A percentile compares a stretch with the other conserved stretches of the same genome.
These are phyloP conservation scores for Boletus sp. DNA, from an alignment of 1,284 basidiomycete species.

Conservation along the genomic window DNA sequence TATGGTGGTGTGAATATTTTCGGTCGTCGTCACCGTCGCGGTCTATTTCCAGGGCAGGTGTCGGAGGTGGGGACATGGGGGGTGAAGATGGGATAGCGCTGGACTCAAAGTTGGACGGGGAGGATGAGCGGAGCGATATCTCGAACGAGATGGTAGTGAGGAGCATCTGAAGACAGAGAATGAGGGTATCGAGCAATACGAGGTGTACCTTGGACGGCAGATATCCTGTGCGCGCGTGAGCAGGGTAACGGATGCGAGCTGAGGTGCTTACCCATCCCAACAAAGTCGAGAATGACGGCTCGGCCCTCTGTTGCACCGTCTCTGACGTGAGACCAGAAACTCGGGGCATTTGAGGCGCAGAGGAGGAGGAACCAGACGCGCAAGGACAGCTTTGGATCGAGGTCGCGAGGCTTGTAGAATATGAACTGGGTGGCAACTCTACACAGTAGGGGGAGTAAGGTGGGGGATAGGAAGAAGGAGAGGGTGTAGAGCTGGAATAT, in stretches of 20 bases:
- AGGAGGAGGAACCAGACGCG: conserved; percentile 61
- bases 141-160: conserved; percentile 67
- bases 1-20: conserved; percentile 22
- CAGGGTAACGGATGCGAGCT: not conserved
- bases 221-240: conserved; percentile 42
- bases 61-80: conserved; percentile 17
- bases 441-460: conserved; percentile 55
- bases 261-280: conserved; percentile 60
- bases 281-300: conserved; percentile 67
- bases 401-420: conserved; percentile 58
- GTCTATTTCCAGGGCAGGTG: conserved; percentile 28
- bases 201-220: conserved; percentile 59
- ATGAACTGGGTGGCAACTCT: conserved; percentile 55
- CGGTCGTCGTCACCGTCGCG: conserved; percentile 16
- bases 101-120: conserved; percentile 29
- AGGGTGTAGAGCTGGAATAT: conserved; percentile 68
- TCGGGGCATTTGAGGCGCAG: conserved; percentile 52
- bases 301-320: conserved; percentile 50
- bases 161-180: conserved; percentile 59
- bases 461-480: conserved; percentile 72
- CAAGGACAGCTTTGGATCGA: conserved; percentile 57
- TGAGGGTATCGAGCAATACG: conserved; percentile 59
- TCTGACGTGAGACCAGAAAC: conserved; percentile 57
- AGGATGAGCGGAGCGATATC: conserved; percentile 37
- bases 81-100: conserved; percentile 26